phyloP scores from a whole-genome alignment of 192 early-diverging fungal species.

The Coemansia sp. region DNA sequence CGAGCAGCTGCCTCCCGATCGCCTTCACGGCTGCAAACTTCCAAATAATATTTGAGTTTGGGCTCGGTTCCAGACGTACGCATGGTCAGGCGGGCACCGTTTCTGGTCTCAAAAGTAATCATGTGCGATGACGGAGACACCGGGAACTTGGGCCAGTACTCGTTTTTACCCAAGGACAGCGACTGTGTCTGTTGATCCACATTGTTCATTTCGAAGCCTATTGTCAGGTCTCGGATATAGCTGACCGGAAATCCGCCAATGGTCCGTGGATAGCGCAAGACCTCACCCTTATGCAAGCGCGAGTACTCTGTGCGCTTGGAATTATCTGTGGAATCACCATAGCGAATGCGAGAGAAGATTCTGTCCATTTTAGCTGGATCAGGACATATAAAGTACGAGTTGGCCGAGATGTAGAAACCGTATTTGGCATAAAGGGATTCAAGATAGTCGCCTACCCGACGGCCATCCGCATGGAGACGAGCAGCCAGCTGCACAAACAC shows the following conservation, averaged over 20 bases:
- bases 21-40: conserved; percentile 52
- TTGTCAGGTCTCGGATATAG: conserved; percentile 81
- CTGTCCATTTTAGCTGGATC: conserved; percentile 64
- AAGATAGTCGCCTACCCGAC: conserved; percentile 64
- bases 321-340: not conserved
- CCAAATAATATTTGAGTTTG: conserved; percentile 86
- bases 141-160: conserved; percentile 66
- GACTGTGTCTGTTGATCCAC: conserved; percentile 30
- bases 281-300: conserved; percentile 17
- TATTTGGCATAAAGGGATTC: conserved; percentile 71
- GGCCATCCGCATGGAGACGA: conserved; percentile 62
- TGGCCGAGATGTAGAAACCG: conserved; percentile 82
- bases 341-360: conserved; percentile 84
- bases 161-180: conserved; percentile 3
- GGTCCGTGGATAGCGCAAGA: conserved; percentile 67
- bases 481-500: conserved; percentile 75
- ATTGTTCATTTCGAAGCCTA: conserved; percentile 74
- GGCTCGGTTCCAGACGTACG: conserved; percentile 84
- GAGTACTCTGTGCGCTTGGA: conserved; percentile 23
- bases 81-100: conserved; percentile 65
- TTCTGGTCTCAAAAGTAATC: conserved; percentile 82
- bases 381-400: conserved; percentile 85
- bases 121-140: conserved; percentile 78
- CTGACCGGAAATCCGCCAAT: conserved; percentile 68
- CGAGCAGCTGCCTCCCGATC: conserved; percentile 51